Base-by-base conservation (phyloP, 306 rosid species). In the Gleditsia sinensis region DNA sequence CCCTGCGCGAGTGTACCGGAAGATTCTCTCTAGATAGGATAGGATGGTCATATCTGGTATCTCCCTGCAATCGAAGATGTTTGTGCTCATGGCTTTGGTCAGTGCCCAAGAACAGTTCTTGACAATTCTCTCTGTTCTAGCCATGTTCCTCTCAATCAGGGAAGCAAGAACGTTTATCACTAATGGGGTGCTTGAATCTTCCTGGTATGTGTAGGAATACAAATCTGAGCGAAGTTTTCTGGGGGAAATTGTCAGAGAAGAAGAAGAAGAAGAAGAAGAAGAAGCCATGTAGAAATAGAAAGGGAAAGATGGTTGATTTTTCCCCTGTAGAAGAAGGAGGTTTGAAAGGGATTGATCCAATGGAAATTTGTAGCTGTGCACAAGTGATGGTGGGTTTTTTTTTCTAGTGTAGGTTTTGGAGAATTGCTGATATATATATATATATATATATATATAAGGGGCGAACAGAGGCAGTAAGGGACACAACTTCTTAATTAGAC, bases 161-260 rank as follows among this genome's bases (percentile, higher is more conserved):
- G 98, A 93, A 63, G 97, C 93, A 58, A 93, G 88, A 32, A 93
- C 97, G 40, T 68, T 86, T 36, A 93, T 81, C 39, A 93, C 98
- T 16, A 86, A 53, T 14, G 98, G 98, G 50, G 83, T 83, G 37
- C 69, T 71, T 0, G 92, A 87, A 74, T 84, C 83, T 3, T 88
- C 88, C 32, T 80, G 79, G 87, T 90, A 85, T 4, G 98, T 83
- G 28, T 84, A 89, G 0, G 78, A 87, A 27, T 90, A 93, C 78
- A 93, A 75, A 78, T 93, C 98, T 46, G 95, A 90, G 36, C 88
- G 88, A 55, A 93, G 94, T 76, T 81, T 93, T 82, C 93, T 80
- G 4, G 98, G 98, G n/a, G 98, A 93, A 68, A 93, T 92, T 58
- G 79, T 45, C 0, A 83, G 60, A 39, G 79, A 69, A 13, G 85